These are phyloP conservation scores for Novymonas esmeraldas DNA, from an alignment of 208 protist species.

Conservation along the genomic window DNA sequence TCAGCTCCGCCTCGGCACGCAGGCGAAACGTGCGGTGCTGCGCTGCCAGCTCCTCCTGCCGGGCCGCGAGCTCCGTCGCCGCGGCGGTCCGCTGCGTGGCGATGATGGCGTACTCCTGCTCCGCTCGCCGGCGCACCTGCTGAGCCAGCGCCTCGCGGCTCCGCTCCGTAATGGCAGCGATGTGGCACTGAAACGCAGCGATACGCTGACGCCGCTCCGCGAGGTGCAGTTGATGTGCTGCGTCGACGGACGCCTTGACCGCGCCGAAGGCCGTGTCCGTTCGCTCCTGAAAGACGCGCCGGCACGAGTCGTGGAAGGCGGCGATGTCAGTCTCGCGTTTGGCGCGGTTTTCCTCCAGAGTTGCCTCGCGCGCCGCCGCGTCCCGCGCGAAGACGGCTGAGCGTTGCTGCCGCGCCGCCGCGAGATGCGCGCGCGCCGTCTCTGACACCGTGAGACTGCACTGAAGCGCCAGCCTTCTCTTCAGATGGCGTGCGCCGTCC, in stretches of 20 bases:
- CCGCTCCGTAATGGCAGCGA: constrained; percentile 24
- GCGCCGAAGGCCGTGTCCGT: constrained; percentile 24
- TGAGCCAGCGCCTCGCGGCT: constrained; percentile 14
- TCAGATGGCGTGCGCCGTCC: constrained; percentile 27
- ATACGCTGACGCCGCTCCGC: constrained; percentile 23
- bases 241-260: constrained; percentile 10
- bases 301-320: constrained; percentile 18
- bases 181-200: constrained; percentile 12
- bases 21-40: constrained; percentile 15
- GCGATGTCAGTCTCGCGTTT: not conserved
- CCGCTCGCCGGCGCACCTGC: constrained; percentile 8
- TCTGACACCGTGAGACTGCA: constrained; percentile 12
- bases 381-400: constrained; percentile 19
- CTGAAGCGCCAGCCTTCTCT: constrained; percentile 17
- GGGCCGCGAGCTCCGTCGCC: constrained; percentile 1
- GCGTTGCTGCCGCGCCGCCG: constrained; percentile 17
- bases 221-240: constrained; percentile 2
- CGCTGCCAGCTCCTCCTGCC: constrained; percentile 15
- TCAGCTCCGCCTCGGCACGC: constrained; percentile 14
- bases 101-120: constrained; percentile 12
- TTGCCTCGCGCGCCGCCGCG: not conserved
- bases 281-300: constrained; percentile 11
- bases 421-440: constrained; percentile 11
- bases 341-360: constrained; percentile 2
- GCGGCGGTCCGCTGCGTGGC: constrained; percentile 14